Evolutionary conservation across 139 green algal genomes (phyloP).

Genomic region (Picochlorum sp.): DNA sequence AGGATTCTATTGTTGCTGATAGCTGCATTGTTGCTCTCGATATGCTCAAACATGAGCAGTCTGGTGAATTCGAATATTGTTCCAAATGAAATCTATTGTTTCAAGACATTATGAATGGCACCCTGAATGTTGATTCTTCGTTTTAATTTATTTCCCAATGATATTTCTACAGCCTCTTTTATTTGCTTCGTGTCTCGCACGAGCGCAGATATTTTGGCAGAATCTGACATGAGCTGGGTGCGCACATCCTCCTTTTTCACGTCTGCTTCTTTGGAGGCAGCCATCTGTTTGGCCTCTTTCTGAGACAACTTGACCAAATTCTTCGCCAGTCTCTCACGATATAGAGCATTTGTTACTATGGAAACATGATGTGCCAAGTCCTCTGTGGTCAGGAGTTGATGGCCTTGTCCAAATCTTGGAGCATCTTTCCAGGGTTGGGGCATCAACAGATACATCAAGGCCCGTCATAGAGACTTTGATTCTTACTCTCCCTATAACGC

Average conservation of each 20-base stretch:
- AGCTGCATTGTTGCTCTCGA: conserved; percentile 93
- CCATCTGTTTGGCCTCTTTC: conserved; percentile 22
- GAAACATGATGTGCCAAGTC: neutral
- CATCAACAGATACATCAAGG: neutral
- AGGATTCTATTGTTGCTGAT: conserved; percentile 88
- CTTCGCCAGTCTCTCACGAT: conserved; percentile 14
- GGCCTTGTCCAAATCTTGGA: conserved; percentile 8
- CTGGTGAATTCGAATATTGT: conserved; percentile 74
- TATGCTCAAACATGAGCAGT: conserved; percentile 80
- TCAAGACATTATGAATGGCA: conserved; percentile 14
- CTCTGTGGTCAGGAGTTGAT: conserved; percentile 6
- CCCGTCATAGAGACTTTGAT: conserved; percentile 5
- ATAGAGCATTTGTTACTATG: neutral
- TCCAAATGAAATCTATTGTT: conserved; percentile 20
- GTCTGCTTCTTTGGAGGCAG: conserved; percentile 11
- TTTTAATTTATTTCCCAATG: conserved; percentile 17
- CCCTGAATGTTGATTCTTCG: conserved; percentile 30
- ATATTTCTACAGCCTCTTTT: conserved; percentile 15
- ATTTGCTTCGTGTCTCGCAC: conserved; percentile 11
- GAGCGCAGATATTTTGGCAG: conserved; percentile 15
- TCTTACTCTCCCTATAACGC: conserved; percentile 8
- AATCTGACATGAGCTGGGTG: conserved; percentile 25
- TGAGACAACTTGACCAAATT: conserved; percentile 7
- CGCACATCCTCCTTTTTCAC: conserved; percentile 14
- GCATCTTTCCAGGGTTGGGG: neutral